Conservation (phyloP, 345 rosid species). For the Passiflora organensis region DNA sequence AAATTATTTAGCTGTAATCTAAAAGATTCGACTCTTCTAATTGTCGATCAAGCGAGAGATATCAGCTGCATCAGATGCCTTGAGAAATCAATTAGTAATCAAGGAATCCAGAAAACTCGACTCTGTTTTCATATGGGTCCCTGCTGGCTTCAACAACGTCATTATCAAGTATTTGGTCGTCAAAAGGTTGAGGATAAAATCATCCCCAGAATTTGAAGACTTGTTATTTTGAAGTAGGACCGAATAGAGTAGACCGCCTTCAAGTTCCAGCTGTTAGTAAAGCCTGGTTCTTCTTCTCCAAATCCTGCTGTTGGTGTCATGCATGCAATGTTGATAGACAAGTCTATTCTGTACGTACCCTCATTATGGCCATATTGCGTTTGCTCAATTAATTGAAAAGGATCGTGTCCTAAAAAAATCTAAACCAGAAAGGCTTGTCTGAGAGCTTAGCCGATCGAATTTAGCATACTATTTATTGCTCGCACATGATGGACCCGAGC, state of each 20-base stretch:
- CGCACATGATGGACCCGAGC: no score
- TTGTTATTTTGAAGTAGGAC: slow-evolving; percentile 12
- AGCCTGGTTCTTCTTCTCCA: slow-evolving; percentile 9
- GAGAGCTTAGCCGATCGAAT: no score
- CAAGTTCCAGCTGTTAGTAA: slow-evolving; percentile 12
- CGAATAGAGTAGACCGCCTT: no score
- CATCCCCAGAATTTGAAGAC: slow-evolving; percentile 6
- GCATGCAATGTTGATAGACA: slow-evolving; percentile 6
- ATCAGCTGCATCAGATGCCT: no score
- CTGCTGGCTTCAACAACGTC: neutral
- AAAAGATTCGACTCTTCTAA: neutral
- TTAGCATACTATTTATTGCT: no score
- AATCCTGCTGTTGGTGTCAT: slow-evolving; percentile 15
- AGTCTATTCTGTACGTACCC: neutral
- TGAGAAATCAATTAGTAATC: neutral
- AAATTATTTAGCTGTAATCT: neutral
- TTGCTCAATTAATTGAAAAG: neutral
- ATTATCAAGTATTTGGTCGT: neutral
- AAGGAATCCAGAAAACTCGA: neutral
- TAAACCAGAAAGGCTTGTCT: no score
- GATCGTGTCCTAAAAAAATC: no score
- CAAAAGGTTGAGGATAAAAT: neutral
- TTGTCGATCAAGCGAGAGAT: neutral
- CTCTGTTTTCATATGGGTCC: neutral
- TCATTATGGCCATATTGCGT: no score